Base-by-base conservation (phyloP, 2,329 filamentous ascomycete genomes). In the Ophiostoma australiae region DNA sequence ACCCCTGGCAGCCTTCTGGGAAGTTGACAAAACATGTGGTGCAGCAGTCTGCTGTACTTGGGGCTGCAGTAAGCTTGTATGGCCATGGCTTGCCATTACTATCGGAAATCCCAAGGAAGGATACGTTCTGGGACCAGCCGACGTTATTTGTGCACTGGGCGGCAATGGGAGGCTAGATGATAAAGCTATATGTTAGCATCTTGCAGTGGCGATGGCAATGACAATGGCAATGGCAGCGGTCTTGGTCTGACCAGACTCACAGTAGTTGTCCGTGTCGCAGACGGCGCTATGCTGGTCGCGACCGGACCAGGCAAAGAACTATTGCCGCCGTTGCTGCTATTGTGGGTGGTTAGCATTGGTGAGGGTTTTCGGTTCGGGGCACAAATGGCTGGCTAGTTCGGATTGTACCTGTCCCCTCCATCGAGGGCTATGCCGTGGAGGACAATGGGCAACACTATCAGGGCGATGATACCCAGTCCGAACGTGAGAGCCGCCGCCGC, bases 1-100 rank as follows among this genome's bases (percentile, higher is more conserved):
- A 74, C 17, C 71, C 69, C 31, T 74, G 72, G 66, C 73, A 74
- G 37, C 72, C 73, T 5, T 13, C 39, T 8, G 65, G 35, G 23
- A 70, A 73, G 20, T 10, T 15, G 23, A 10, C 23, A 44, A 68
- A 72, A 37, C 73, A 74, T 7, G 44, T 37, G 20, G 41, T 48
- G 70, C 73, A 73, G 68, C 72, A 74, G 4, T 39, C 70, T 17
- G 37, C 7, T 13, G 73, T 70, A 15, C 58, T 63, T 17, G 27
- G 3, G 23, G 65, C 65, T 3, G 68, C 8, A 15, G 70, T n/a
- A 10, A 73, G 55, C n/a, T 55, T 70, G 63, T 69, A 73, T 7
- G 71, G 69, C 71, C 72, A 74, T 15, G 71, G 11, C 68, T 65
- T 66, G n/a, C 44, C 69, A n/a, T 35, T 48, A 20, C 27, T 52